These are phyloP conservation scores for Chaetomium fimeti DNA, from an alignment of 495 filamentous ascomycete genomes.

Conservation along the genomic window DNA sequence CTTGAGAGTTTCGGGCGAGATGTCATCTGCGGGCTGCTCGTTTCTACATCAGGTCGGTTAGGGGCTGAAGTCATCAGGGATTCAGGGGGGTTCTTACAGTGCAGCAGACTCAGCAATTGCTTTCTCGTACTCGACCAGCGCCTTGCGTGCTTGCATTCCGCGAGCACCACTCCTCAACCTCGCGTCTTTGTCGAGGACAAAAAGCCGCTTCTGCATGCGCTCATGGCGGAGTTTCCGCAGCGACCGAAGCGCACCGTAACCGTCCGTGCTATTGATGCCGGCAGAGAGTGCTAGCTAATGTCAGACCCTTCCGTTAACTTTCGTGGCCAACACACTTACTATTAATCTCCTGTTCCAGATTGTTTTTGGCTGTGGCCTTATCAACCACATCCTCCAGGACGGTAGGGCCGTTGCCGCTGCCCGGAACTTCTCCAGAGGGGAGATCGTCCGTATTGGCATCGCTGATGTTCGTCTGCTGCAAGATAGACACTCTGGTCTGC, in stretches of 20 bases:
- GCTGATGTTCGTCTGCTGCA: conserved; percentile 64
- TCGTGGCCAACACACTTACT: conserved; percentile 51
- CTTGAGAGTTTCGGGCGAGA: conserved; percentile 53
- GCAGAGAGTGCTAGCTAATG: conserved; percentile 33
- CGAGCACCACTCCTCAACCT: conserved; percentile 67
- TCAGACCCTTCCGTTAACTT: conserved; percentile 12
- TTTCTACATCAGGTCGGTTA: conserved; percentile 41
- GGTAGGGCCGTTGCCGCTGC: conserved; percentile 34
- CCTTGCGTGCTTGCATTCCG: conserved; percentile 70
- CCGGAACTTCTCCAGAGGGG: not conserved
- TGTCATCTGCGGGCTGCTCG: conserved; percentile 53
- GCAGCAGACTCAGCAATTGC: conserved; percentile 55
- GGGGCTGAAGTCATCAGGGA: not conserved
- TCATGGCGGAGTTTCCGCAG: conserved; percentile 60
- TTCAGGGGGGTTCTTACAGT: conserved; percentile 41
- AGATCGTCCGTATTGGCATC: conserved; percentile 35
- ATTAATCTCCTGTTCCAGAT: conserved; percentile 56
- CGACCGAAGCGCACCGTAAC: conserved; percentile 56
- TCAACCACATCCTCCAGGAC: conserved; percentile 69
- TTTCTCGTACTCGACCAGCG: conserved; percentile 62
- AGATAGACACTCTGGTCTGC: conserved; percentile 61
- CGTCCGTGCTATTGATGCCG: conserved; percentile 45
- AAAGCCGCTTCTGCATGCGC: conserved; percentile 58
- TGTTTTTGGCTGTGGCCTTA: conserved; percentile 60
- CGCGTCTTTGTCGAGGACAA: conserved; percentile 70